A percentile compares a stretch with the other conserved stretches of the same genome.
Conservation (phyloP, 371 early-diverging fungal genomes). For the Mortierella sp. region DNA sequence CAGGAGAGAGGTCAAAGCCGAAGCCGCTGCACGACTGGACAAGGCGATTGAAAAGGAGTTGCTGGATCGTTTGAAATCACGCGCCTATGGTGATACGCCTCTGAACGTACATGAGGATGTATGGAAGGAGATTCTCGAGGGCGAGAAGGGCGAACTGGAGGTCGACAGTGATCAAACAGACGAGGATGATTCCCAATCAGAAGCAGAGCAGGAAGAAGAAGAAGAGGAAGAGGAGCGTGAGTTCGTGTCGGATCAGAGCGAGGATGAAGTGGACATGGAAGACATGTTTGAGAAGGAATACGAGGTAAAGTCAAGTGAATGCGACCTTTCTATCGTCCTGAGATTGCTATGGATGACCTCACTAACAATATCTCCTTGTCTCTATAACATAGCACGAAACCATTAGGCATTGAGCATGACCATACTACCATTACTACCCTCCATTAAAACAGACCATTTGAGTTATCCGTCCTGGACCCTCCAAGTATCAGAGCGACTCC, state of each 20-base stretch:
- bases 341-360: too few relatives aligned
- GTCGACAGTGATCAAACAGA: conserved; percentile 81
- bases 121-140: conserved; percentile 78
- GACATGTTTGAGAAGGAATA: conserved; percentile 58
- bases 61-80: conserved; percentile 92
- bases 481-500: too few relatives aligned
- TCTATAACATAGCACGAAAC: conserved; percentile 39
- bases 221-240: conserved; percentile 69
- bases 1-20: conserved; percentile 92
- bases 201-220: conserved; percentile 63
- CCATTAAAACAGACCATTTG: conserved; percentile 2
- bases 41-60: conserved; percentile 98
- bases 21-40: conserved; percentile 95
- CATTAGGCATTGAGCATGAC: conserved; percentile 34
- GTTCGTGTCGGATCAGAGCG: conserved; percentile 55
- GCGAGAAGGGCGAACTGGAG: conserved; percentile 72
- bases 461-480: too few relatives aligned
- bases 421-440: not conserved
- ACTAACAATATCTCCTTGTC: not conserved
- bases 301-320: conserved; percentile 20
- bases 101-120: conserved; percentile 91
- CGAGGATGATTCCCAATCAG: conserved; percentile 63
- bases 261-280: conserved; percentile 58
- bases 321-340: too few relatives aligned
- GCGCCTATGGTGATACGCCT: conserved; percentile 93